These are phyloP conservation scores for Stephanodiscus minutulus DNA, from an alignment of 108 stramenopile genomes.

Conservation along the genomic window DNA sequence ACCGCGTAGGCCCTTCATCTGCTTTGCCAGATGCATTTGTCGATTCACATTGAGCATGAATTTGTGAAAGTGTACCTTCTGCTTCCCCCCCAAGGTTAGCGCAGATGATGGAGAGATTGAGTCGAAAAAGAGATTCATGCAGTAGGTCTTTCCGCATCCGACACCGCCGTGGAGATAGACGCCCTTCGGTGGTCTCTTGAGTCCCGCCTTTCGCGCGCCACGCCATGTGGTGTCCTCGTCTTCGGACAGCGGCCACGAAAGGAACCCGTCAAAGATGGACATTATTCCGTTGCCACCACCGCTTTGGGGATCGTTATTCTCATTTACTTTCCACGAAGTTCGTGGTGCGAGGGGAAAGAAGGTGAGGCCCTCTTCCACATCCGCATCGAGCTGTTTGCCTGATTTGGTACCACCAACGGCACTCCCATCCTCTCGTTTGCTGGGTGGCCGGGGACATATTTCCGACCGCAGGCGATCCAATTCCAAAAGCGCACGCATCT, in stretches of 20 bases:
- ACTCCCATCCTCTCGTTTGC: not conserved
- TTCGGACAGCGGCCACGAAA: slow-evolving; percentile 13
- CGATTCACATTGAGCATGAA: slow-evolving; percentile 95
- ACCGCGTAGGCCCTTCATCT: slow-evolving; percentile 26
- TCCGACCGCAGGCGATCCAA: slow-evolving; percentile 67
- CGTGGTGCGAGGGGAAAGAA: too few species aligned
- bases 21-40: slow-evolving; percentile 73
- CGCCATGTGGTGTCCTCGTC: too few species aligned
- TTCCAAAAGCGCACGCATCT: slow-evolving; percentile 60
- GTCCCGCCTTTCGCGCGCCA: too few species aligned
- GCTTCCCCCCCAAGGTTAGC: slow-evolving; percentile 60
- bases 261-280: slow-evolving; percentile 8
- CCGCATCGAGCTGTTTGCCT: too few species aligned
- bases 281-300: not conserved
- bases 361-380: too few species aligned
- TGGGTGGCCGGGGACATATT: slow-evolving; percentile 13
- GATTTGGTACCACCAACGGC: slow-evolving; percentile 19
- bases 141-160: slow-evolving; percentile 96
- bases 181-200: slow-evolving; percentile 48
- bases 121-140: slow-evolving; percentile 95
- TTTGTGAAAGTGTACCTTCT: slow-evolving; percentile 97
- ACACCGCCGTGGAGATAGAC: slow-evolving; percentile 93
- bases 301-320: slow-evolving; percentile 2
- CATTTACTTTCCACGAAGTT: too few species aligned
- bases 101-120: too few species aligned